Conservation (phyloP, 768 basidiomycete genomes). For the Boletus sp. region DNA sequence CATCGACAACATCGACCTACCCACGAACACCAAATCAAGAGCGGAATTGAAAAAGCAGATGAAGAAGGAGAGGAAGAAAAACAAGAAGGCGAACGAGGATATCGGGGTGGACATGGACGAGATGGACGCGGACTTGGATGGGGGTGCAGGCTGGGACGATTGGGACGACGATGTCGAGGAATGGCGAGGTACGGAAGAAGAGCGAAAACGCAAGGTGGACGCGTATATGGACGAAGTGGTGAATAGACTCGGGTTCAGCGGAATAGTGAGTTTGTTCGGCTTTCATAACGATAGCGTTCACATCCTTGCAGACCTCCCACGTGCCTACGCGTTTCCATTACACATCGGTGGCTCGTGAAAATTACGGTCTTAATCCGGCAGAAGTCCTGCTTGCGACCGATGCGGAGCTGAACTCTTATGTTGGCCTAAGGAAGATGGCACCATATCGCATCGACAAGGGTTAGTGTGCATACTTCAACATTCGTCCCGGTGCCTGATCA, state of each 20-base stretch:
- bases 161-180: constrained; percentile 52
- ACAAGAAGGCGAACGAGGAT: constrained; percentile 38
- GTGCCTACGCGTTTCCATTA: constrained; percentile 95
- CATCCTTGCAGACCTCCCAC: constrained; percentile 73
- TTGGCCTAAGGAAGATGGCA: constrained; percentile 87
- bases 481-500: not conserved
- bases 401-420: constrained; percentile 87
- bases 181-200: constrained; percentile 89
- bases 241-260: constrained; percentile 85
- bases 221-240: constrained; percentile 92
- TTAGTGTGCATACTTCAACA: constrained; percentile 10
- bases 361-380: constrained; percentile 70
- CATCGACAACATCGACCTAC: constrained; percentile 58
- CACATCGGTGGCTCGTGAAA: constrained; percentile 58
- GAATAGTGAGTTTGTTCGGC: constrained; percentile 60
- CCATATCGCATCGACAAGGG: constrained; percentile 71
- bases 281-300: not conserved
- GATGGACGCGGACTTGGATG: constrained; percentile 60
- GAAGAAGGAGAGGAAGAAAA: constrained; percentile 52
- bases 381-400: constrained; percentile 93
- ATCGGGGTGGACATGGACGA: constrained; percentile 47
- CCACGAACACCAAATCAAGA: constrained; percentile 32
- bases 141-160: constrained; percentile 34
- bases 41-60: constrained; percentile 33
- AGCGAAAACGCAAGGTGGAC: constrained; percentile 78